Percentiles rank a stretch among this genome's conserved stretches.
These are phyloP conservation scores for Coemansia sp. DNA, from an alignment of 192 early-diverging fungal genomes.

Conservation along the genomic window DNA sequence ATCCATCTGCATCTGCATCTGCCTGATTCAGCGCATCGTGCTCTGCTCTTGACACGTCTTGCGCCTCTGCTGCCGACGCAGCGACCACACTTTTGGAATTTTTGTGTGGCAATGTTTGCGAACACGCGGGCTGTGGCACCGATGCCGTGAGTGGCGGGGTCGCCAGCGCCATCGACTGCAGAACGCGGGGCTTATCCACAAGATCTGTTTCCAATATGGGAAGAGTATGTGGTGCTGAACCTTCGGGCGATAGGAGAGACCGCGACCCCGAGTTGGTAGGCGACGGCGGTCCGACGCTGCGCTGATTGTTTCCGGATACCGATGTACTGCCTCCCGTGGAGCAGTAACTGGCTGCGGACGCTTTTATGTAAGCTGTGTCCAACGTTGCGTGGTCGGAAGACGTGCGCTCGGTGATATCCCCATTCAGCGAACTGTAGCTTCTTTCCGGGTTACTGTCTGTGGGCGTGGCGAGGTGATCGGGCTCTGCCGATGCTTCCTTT, in stretches of 20 bases:
- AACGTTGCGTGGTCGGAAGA: neutral
- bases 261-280: neutral
- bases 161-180: constrained; percentile 1
- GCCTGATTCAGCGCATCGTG: neutral
- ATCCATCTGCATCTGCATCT: neutral
- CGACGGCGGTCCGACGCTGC: constrained; percentile 6
- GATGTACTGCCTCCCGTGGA: neutral
- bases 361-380: constrained; percentile 9
- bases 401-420: neutral
- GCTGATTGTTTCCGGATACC: neutral
- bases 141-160: constrained; percentile 14
- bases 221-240: neutral
- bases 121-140: constrained; percentile 5
- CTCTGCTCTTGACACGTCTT: neutral
- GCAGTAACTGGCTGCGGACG: constrained; percentile 9
- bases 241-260: neutral
- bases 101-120: constrained; percentile 20
- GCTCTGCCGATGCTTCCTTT: constrained; percentile 4
- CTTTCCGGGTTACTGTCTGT: constrained; percentile 29
- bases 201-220: neutral
- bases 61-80: neutral
- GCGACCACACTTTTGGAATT: neutral
- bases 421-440: constrained; percentile 17
- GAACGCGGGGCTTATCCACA: neutral
- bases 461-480: constrained; percentile 17